Evolutionary conservation across 2,329 filamentous ascomycete genomes (phyloP), one percentile per base, ranked within the genome.

Genomic region (Fusarium metavorans): DNA sequence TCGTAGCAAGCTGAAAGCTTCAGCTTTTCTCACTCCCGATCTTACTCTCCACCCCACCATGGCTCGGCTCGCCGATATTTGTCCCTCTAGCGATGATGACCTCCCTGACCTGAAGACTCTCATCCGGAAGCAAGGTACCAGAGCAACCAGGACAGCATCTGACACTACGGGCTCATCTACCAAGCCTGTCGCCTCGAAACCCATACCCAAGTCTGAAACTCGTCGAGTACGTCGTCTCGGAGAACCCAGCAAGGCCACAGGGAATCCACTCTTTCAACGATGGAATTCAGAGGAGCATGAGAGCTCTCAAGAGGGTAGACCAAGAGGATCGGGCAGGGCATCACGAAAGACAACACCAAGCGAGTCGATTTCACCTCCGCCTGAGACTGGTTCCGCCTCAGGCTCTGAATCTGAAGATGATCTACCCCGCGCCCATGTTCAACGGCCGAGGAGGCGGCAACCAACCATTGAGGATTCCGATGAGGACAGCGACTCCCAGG

Each of bases 61-160:
- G 81, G 76, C 80, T 60, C 78, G 77, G 27, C 72, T 81, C 13
- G 74, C 76, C 34, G 77, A 82, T 8, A 78, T 74, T 56, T 78
- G 67, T 58, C 73, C 76, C 50, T 81, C 82, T 20, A 82, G 81
- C 62, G 83, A 86, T 23, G 85, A 87, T 48, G 85, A 86, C 37
- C 82, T 86, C 30, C 84, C 85, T 2, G 83, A 84, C 37, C 67
- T 85, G 27, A 80, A 82, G 43, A 78, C 80, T 3, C 68, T 85
- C 10, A 52, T 80, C 25, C 72, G 67, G 10, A 75, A 65, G 32
- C 52, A 74, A 30, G 71, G 32, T 43, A 50, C 57, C 37, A 72
- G 66, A 69, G 63, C 67, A 74, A 73, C 73, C n/a, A 73, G 64
- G n/a, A 56, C 52, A 37, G 37, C 70, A 66, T 32, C 25, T 56